Base-by-base conservation (phyloP, 148 eudicot genomes). In the Cornus kousa region DNA sequence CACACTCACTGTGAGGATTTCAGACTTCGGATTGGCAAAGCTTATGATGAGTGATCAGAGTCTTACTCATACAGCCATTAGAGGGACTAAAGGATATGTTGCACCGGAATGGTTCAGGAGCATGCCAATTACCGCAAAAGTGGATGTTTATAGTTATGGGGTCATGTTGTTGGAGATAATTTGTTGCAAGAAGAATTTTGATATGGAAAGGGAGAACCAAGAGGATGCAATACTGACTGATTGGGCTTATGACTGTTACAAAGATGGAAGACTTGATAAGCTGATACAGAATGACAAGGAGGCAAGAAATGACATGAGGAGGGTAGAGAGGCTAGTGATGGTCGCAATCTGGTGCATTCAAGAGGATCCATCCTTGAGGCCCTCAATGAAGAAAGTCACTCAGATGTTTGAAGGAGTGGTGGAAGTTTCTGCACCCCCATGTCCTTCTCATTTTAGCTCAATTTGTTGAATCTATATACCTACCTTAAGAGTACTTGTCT, bases 71-170 rank as follows among this genome's bases (percentile, higher is more conserved):
- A 82, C 84, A 2, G 67, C 40, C 16, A 72, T 72, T 66, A 79
- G 85, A 75, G 82, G 86, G 22, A 83, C 86, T 24, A 73, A 50
- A 70, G 82, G 82, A 20, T 79, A 83, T 23, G 75, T 83, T 37
- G 85, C 85, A 3, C 82, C 86, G 0, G 86, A 79, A 77, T 83
- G 86, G 82, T 79, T 83, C 60, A 79, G 82, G 68, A 79, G 69
- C 33, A 59, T 57, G 23, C 75, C 73, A 5, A 57, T 77, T 16
- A 72, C 84, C 0, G 73, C 70, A 2, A 82, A 82, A 28, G 80
- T 83, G 32, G 82, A 83, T 80, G 80, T 71, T 20, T 83, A 83
- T 53, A 83, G 85, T 67, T 83, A 75, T 32, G 82, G 85, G 23
- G 85, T 83, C 5, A 28, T 79, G 68, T 24, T 83, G 20, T 40